These are phyloP conservation scores for Omphalotus guepiniiformis DNA, from an alignment of 768 basidiomycete genomes.

Conservation along the genomic window DNA sequence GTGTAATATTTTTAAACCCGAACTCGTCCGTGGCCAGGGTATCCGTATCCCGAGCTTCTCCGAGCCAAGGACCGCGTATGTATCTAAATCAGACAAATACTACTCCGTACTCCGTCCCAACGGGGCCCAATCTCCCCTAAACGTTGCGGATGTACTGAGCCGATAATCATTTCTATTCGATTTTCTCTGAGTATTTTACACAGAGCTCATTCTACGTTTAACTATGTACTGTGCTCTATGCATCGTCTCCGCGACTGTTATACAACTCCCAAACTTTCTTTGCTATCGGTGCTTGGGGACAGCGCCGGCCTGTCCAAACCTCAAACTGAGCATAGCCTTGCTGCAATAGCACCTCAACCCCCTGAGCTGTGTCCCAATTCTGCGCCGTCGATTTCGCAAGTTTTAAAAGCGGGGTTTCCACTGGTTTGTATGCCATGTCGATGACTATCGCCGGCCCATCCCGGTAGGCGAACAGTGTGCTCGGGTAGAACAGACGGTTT, in stretches of 20 bases:
- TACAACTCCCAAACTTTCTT: constrained; percentile 48
- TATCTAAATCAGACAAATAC: too few species aligned
- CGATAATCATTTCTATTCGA: too few species aligned
- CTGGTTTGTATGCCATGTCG: constrained; percentile 94
- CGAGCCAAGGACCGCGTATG: too few species aligned
- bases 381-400: constrained; percentile 51
- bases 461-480: constrained; percentile 49
- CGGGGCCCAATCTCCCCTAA: too few species aligned
- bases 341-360: constrained; percentile 81
- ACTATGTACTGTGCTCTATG: not conserved
- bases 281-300: constrained; percentile 46
- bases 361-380: constrained; percentile 70
- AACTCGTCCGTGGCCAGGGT: too few species aligned
- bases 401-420: constrained; percentile 72
- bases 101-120: too few species aligned
- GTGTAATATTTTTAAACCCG: too few species aligned
- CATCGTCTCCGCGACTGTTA: constrained; percentile 3
- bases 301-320: constrained; percentile 70
- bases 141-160: too few species aligned
- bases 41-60: too few species aligned
- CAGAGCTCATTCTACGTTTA: not conserved
- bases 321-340: constrained; percentile 87
- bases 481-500: constrained; percentile 47
- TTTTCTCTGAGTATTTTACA: not conserved
- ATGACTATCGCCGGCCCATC: constrained; percentile 63